Percentiles rank a stretch among this genome's conserved stretches.
phyloP scores from a whole-genome alignment of 208 protist genomes.

The Acanthamoeba castellanii region DNA sequence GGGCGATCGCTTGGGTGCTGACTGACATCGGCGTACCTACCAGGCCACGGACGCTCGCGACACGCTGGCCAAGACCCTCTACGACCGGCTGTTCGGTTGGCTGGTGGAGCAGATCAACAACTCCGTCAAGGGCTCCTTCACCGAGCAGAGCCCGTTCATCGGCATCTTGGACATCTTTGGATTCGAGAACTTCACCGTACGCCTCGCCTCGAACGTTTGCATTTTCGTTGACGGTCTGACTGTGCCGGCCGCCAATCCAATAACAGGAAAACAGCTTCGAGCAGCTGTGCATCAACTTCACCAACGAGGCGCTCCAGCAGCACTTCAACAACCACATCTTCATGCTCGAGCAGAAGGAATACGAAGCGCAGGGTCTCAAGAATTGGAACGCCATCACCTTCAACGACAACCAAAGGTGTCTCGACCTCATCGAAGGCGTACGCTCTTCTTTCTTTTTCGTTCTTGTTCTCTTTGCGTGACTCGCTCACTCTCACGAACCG shows the following conservation, averaged over 20 bases:
- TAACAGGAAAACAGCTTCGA: constrained; percentile 89
- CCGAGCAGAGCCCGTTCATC: constrained; percentile 79
- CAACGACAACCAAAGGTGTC: constrained; percentile 80
- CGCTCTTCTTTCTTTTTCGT: background rate
- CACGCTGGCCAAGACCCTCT: constrained; percentile 88
- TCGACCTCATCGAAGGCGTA: constrained; percentile 80
- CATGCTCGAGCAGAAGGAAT: constrained; percentile 88
- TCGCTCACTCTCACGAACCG: background rate
- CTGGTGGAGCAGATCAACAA: constrained; percentile 55
- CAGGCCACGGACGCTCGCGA: constrained; percentile 88
- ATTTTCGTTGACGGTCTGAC: background rate
- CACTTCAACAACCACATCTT: constrained; percentile 91
- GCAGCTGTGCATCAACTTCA: constrained; percentile 91
- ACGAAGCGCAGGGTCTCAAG: constrained; percentile 77
- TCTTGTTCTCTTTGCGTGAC: background rate
- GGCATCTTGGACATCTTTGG: constrained; percentile 88
- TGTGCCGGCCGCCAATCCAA: background rate
- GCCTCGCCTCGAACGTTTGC: background rate
- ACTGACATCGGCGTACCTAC: background rate
- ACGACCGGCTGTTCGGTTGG: constrained; percentile 86
- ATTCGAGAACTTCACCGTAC: constrained; percentile 88
- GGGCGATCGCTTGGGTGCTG: background rate
- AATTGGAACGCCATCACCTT: constrained; percentile 85
- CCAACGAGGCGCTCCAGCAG: constrained; percentile 91
- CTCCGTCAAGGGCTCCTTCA: background rate